Evolutionary conservation across 805 yeast genomes (phyloP), one percentile per base, ranked within the genome.

Genomic region (Candida fluviatilis): DNA sequence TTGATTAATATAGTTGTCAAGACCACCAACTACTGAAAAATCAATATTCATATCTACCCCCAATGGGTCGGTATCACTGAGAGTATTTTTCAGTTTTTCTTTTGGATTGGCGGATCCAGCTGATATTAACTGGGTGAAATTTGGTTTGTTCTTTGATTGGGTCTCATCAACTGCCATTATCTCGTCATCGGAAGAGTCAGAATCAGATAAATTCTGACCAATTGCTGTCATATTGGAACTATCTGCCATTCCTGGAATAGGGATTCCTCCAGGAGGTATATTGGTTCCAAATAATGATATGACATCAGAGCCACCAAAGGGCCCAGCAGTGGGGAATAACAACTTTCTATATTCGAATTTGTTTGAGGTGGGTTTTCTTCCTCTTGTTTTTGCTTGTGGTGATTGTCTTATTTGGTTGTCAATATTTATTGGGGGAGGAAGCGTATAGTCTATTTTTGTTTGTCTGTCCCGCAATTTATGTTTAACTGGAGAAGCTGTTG

Each of bases 271-370:
- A 1, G 76, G 75, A 4, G 86, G 80, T 17, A 71, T 67, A 41
- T 78, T 78, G 34, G 76, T 73, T 4, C 93, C 90, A 59, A 89
- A 88, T 21, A 91, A 65, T 0, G 96, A 83, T 5, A 81, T 75
- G 1, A 88, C 95, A 55, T 91, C 97, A 43, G 91, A 82, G 16
- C 99, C 99, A 19, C 99, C 99, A 69, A 91, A 91, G 1, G 99
- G 99, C 0, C 99, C 99, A 12, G 89, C 88, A 0, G 96, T 91
- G 5, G 96, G 95, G 53, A 85, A 90, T 27, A 93, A 64, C 29
- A 95, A 74, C 52, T 89, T 74, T 29, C 84, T 57, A 38, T 58
- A 64, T 30, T 67, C 73, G 18, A 73, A 76, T 31, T 75, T 77
- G 37, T 53, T 54, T 13, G 67, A 55, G 5, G 62, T 53, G 14